Conservation (phyloP, 2,329 filamentous ascomycete species). For the Coniella vitis region DNA sequence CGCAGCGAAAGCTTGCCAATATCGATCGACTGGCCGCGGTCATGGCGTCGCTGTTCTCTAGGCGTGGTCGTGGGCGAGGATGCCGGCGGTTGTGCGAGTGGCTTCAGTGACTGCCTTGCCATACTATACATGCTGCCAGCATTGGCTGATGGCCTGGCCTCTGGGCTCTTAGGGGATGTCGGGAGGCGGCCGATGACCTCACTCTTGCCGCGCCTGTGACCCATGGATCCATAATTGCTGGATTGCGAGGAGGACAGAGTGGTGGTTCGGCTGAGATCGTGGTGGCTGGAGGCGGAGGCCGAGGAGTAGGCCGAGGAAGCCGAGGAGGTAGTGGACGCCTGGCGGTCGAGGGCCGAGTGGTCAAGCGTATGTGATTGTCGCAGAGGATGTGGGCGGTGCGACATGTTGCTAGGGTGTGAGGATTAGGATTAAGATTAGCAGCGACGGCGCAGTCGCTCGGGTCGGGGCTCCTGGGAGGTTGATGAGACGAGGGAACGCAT, state of each 20-base stretch:
- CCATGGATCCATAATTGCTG: constrained; percentile 44
- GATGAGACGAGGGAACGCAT: constrained; percentile 10
- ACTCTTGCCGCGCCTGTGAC: constrained; percentile 70
- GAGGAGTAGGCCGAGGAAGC: constrained; percentile 62
- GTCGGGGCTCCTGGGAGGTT: constrained; percentile 2
- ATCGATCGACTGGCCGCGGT: constrained; percentile 33
- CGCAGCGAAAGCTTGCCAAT: constrained; percentile 48
- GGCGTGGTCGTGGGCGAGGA: constrained; percentile 27
- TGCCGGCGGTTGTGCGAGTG: constrained; percentile 61
- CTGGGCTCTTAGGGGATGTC: constrained; percentile 37
- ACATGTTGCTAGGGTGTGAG: constrained; percentile 33
- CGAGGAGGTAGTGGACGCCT: constrained; percentile 64
- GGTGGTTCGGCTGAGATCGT: constrained; percentile 56
- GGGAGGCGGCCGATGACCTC: constrained; percentile 51
- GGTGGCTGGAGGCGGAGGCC: constrained; percentile 42
- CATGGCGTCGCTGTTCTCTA: constrained; percentile 23
- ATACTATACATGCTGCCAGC: constrained; percentile 64
- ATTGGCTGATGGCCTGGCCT: constrained; percentile 28
- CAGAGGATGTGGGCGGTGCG: constrained; percentile 51
- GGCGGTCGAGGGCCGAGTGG: constrained; percentile 43
- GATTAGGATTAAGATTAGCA: constrained; percentile 1
- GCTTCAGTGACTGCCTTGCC: constrained; percentile 70
- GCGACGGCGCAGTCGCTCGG: constrained; percentile 12
- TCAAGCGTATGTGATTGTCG: constrained; percentile 50
- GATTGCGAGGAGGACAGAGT: constrained; percentile 69